Evolutionary conservation across 129 eudicot species (phyloP).

Genomic region (Centella asiatica): DNA sequence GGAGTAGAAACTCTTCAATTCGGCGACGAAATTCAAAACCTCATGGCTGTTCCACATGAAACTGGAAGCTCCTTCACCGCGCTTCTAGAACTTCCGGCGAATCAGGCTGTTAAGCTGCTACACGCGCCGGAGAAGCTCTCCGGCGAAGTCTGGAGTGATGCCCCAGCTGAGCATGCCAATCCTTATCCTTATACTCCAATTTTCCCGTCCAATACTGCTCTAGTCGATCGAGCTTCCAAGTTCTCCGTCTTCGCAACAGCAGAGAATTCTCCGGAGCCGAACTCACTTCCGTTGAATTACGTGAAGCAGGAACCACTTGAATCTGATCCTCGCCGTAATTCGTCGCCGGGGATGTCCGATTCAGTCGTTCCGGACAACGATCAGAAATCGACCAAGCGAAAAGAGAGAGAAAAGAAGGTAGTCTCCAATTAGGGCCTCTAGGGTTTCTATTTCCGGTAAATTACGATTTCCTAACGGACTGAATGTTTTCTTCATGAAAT

Average conservation of each 20-base stretch:
- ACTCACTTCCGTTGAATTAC: constrained; percentile 13
- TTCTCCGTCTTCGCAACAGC: constrained; percentile 35
- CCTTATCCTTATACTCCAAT: constrained; percentile 25
- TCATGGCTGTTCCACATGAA: constrained; percentile 41
- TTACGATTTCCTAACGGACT: constrained; percentile 6
- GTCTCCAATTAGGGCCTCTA: constrained; percentile 2
- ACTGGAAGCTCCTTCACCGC: constrained; percentile 81
- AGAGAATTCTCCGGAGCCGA: constrained; percentile 28
- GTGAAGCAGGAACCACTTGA: constrained; percentile 70
- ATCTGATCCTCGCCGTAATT: constrained; percentile 45
- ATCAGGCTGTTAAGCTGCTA: constrained; percentile 71
- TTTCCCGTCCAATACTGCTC: constrained; percentile 33
- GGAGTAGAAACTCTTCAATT: constrained; percentile 31
- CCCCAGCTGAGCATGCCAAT: background rate
- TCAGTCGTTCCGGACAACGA: constrained; percentile 17
- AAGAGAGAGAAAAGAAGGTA: constrained; percentile 88
- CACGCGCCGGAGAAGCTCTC: constrained; percentile 34
- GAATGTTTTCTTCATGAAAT: background rate
- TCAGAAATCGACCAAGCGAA: constrained; percentile 61
- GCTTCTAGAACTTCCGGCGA: constrained; percentile 67
- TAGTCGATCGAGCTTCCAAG: constrained; percentile 42
- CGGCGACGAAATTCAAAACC: constrained; percentile 41
- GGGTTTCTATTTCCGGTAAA: constrained; percentile 15
- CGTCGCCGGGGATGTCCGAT: constrained; percentile 44
- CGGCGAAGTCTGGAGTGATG: constrained; percentile 1